Conservation (phyloP, 2,329 filamentous ascomycete genomes). For the Balansia obtecta region DNA sequence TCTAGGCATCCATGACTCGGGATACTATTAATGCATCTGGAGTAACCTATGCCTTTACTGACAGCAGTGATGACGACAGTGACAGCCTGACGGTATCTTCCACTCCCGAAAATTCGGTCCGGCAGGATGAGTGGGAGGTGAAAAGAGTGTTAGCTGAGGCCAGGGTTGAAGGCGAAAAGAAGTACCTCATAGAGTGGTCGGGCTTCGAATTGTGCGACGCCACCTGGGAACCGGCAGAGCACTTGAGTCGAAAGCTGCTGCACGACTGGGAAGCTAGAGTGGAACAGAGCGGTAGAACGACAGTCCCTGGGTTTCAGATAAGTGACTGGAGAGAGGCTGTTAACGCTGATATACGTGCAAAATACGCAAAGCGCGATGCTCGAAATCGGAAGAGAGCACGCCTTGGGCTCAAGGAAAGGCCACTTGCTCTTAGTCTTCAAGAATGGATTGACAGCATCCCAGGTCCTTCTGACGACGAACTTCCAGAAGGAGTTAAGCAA, state of each 20-base stretch:
- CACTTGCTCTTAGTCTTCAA: neutral
- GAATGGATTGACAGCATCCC: constrained; percentile 3
- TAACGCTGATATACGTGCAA: constrained; percentile 14
- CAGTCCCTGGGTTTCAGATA: constrained; percentile 25
- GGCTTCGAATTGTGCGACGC: constrained; percentile 22
- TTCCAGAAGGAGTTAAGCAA: neutral
- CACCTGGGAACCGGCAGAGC: constrained; percentile 37
- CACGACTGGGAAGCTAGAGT: constrained; percentile 31
- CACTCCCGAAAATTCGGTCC: constrained; percentile 17
- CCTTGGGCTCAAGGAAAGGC: constrained; percentile 16
- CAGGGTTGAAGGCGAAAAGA: constrained; percentile 12
- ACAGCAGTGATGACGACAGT: constrained; percentile 9
- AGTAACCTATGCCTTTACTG: neutral
- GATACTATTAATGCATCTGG: neutral
- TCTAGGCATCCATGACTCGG: neutral
- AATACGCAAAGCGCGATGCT: constrained; percentile 25
- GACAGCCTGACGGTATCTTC: constrained; percentile 22
- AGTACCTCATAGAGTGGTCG: constrained; percentile 27
- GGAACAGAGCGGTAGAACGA: constrained; percentile 20
- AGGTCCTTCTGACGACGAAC: constrained; percentile 3
- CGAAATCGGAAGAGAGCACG: constrained; percentile 31
- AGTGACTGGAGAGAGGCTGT: constrained; percentile 23
- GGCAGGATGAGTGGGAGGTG: constrained; percentile 35
- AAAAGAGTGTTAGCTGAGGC: constrained; percentile 39
- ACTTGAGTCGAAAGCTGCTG: constrained; percentile 28